A percentile compares a stretch with the other conserved stretches of the same genome.
These are phyloP conservation scores for Cyberlindnera mississippiensis DNA, from an alignment of 805 yeast genomes.

Conservation along the genomic window DNA sequence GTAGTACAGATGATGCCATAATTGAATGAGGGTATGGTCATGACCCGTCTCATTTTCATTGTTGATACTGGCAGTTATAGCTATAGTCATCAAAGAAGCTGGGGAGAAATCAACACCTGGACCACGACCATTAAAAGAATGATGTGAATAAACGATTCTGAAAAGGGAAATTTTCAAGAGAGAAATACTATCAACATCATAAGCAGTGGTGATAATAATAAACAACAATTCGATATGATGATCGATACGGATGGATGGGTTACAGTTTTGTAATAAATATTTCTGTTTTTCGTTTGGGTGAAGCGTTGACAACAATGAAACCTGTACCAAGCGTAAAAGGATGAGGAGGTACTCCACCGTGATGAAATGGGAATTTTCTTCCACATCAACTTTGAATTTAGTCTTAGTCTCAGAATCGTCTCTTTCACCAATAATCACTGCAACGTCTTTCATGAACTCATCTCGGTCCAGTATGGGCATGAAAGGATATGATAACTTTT, in stretches of 20 bases:
- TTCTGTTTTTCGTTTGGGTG: slow-evolving; percentile 15
- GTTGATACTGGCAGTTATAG: slow-evolving; percentile 18
- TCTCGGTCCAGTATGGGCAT: slow-evolving; percentile 61
- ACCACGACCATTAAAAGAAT: slow-evolving; percentile 12
- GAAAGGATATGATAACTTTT: slow-evolving; percentile 42
- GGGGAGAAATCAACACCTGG: slow-evolving; percentile 7
- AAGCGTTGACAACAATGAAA: slow-evolving; percentile 15
- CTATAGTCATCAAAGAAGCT: slow-evolving; percentile 9
- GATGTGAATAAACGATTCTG: slow-evolving; percentile 6
- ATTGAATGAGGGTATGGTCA: slow-evolving; percentile 9
- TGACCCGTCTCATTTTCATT: slow-evolving; percentile 10
- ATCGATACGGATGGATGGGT: slow-evolving; percentile 19
- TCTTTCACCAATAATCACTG: slow-evolving; percentile 40
- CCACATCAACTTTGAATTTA: slow-evolving; percentile 11
- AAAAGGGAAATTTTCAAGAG: slow-evolving; percentile 15
- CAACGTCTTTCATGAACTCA: slow-evolving; percentile 37
- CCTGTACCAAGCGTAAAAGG: slow-evolving; percentile 19
- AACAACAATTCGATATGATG: slow-evolving; percentile 16
- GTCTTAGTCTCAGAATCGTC: slow-evolving; percentile 27
- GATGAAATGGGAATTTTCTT: neutral
- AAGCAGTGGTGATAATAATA: slow-evolving; percentile 5
- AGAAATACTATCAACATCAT: slow-evolving; percentile 5
- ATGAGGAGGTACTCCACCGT: neutral
- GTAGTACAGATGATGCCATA: slow-evolving; percentile 21
- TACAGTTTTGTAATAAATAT: slow-evolving; percentile 12